Conservation (phyloP, 192 early-diverging fungal species). For the Gonapodya prolifera region DNA sequence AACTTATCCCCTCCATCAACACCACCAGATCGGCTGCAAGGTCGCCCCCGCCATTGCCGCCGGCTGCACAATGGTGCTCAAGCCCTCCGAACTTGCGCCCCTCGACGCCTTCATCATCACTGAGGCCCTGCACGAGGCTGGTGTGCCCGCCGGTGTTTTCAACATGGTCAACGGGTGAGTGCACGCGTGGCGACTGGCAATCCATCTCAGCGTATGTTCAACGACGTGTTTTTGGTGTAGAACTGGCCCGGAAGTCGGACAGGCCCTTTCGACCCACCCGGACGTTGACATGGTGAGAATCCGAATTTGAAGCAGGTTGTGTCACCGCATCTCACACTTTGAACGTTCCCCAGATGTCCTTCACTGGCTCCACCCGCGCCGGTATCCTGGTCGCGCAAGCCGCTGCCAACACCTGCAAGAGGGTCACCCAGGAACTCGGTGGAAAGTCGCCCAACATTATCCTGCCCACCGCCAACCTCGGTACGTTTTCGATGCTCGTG, state of each 20-base stretch:
- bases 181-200: no score
- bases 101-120: conserved; percentile 4
- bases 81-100: conserved; percentile 3
- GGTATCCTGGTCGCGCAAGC: conserved; percentile 7
- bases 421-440: conserved; percentile 5
- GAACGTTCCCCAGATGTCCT: no score
- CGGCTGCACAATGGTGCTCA: conserved; percentile 7
- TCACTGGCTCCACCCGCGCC: conserved; percentile 3
- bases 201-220: no score
- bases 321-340: no score
- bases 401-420: background rate
- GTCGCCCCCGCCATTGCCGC: conserved; percentile 6
- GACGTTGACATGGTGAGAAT: conserved; percentile 4
- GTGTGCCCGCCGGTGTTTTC: conserved; percentile 6
- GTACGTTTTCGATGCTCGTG: background rate
- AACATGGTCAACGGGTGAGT: conserved; percentile 6
- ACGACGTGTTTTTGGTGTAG: no score
- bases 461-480: background rate
- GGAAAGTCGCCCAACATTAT: conserved; percentile 4
- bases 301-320: no score
- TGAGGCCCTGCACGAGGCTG: background rate
- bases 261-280: background rate
- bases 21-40: conserved; percentile 5
- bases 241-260: background rate
- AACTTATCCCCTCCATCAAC: background rate